Percentiles rank a stretch among this genome's conserved stretches.
Conservation (phyloP, 495 filamentous ascomycete species). For the Penicillium tannophilum region DNA sequence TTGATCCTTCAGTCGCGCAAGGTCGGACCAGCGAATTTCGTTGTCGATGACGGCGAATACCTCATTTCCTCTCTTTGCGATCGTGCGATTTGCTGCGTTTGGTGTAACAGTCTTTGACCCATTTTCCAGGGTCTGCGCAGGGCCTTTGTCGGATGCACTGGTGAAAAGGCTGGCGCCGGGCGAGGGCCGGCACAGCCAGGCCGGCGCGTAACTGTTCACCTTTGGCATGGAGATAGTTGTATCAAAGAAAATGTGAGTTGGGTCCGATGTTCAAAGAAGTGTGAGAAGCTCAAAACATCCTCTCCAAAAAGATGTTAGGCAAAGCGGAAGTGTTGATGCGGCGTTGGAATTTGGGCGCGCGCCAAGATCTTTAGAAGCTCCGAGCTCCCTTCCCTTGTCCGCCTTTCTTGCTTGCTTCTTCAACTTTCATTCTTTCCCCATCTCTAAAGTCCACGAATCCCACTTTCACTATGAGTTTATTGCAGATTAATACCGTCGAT, state of each 20-base stretch:
- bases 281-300: slow-evolving; percentile 10
- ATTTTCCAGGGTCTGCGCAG: slow-evolving; percentile 34
- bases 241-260: not conserved
- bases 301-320: slow-evolving; percentile 3
- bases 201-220: slow-evolving; percentile 76
- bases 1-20: slow-evolving; percentile 71
- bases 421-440: slow-evolving; percentile 5
- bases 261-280: not conserved
- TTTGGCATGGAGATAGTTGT: slow-evolving; percentile 63
- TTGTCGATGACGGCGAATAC: slow-evolving; percentile 83
- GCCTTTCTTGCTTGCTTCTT: slow-evolving; percentile 7
- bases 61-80: slow-evolving; percentile 75
- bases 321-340: slow-evolving; percentile 25
- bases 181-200: slow-evolving; percentile 76
- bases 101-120: slow-evolving; percentile 39
- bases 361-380: slow-evolving; percentile 33
- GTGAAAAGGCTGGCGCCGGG: slow-evolving; percentile 74
- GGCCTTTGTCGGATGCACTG: slow-evolving; percentile 36
- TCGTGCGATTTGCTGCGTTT: slow-evolving; percentile 63
- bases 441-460: not conserved
- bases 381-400: slow-evolving; percentile 31
- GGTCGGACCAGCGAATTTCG: slow-evolving; percentile 83
- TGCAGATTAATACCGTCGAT: slow-evolving; percentile 67
- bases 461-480: slow-evolving; percentile 23
- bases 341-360: slow-evolving; percentile 24